These are phyloP conservation scores for Penicillium nordicum DNA, from an alignment of 2,329 filamentous ascomycete species.

Conservation along the genomic window DNA sequence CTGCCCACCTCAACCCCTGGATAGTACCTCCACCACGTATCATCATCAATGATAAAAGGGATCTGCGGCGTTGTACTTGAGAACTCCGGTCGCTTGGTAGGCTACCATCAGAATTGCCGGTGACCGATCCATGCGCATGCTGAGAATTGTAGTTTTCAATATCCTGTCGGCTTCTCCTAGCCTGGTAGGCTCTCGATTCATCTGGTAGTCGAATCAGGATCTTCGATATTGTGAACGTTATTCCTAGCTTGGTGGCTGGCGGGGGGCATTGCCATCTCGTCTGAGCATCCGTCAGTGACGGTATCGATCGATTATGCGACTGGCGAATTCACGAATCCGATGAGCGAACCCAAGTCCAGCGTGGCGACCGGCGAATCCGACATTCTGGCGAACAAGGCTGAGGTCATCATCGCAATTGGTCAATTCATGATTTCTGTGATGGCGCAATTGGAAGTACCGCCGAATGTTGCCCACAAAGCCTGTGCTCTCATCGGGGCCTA, in stretches of 20 bases:
- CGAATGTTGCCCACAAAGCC: not conserved
- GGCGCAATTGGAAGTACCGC: not conserved
- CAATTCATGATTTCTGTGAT: too few species aligned
- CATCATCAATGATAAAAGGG: not conserved
- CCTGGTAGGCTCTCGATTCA: not conserved
- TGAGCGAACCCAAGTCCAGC: not conserved
- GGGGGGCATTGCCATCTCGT: not conserved
- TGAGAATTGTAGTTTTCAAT: not conserved
- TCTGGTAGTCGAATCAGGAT: not conserved
- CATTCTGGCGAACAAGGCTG: too few species aligned
- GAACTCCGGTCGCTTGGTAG: not conserved
- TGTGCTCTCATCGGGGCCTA: not conserved
- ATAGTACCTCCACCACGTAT: not conserved
- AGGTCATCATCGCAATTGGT: not conserved
- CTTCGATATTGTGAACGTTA: not conserved
- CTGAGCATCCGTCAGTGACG: too few species aligned
- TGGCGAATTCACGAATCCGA: not conserved
- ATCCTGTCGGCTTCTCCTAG: not conserved
- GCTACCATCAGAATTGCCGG: not conserved
- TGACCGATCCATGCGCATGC: not conserved
- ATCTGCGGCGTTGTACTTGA: not conserved
- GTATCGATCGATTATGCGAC: not conserved
- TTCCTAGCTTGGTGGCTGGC: not conserved
- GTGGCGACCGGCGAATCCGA: not conserved
- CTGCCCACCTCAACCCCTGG: not conserved